A percentile compares a stretch with the other conserved stretches of the same genome.
Conservation (phyloP, 352 stramenopile genomes). For the Phytopythium aichiense region DNA sequence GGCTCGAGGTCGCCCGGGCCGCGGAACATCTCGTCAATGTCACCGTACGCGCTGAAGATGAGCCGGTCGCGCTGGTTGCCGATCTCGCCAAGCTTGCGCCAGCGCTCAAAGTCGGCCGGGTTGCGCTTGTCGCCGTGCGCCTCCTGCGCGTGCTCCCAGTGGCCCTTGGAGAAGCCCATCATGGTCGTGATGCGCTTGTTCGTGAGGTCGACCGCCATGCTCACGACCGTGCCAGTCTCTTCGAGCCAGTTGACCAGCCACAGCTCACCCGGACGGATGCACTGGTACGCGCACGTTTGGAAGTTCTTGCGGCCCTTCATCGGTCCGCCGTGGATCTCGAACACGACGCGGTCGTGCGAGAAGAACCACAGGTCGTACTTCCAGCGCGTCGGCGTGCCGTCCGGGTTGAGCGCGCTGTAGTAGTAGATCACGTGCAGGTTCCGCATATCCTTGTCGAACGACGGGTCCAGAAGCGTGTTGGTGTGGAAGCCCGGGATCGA, state of each 20-base stretch:
- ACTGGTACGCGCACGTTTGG: conserved; percentile 23
- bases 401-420: conserved; percentile 15
- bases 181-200: conserved; percentile 25
- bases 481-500: conserved; percentile 22
- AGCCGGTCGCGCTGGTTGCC: conserved; percentile 20
- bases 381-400: conserved; percentile 20
- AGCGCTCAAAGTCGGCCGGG: conserved; percentile 18
- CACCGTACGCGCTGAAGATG: conserved; percentile 19
- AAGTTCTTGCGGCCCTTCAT: conserved; percentile 23
- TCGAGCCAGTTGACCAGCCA: conserved; percentile 28
- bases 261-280: conserved; percentile 20
- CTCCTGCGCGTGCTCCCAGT: conserved; percentile 20
- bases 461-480: conserved; percentile 23
- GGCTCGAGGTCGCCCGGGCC: conserved; percentile 16
- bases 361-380: conserved; percentile 28
- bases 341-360: conserved; percentile 23
- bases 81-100: conserved; percentile 17
- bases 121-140: conserved; percentile 28
- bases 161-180: conserved; percentile 22
- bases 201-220: conserved; percentile 16
- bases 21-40: conserved; percentile 16
- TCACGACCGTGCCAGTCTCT: conserved; percentile 22
- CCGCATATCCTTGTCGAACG: conserved; percentile 22
- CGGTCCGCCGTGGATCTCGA: conserved; percentile 25
- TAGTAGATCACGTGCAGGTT: conserved; percentile 22